Percentiles rank a stretch among this genome's conserved stretches.
phyloP scores from a whole-genome alignment of 2,329 filamentous ascomycete genomes.

The Teratosphaeria pseudoeucalypti region DNA sequence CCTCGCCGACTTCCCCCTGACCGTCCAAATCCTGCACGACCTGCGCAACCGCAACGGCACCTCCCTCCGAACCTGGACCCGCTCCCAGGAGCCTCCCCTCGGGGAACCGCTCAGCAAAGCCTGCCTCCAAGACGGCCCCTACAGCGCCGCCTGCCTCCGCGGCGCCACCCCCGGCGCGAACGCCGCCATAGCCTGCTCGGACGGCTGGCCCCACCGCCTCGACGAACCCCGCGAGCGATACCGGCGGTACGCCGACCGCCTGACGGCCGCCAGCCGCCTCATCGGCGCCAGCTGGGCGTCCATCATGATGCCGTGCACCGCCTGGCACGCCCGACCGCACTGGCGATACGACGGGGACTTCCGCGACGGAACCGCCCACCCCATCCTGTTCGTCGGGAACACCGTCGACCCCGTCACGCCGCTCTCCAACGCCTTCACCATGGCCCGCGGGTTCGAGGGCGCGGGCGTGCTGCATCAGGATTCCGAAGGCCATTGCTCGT shows the following conservation, averaged over 20 bases:
- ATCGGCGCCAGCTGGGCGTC: conserved; percentile 28
- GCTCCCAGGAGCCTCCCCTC: conserved; percentile 24
- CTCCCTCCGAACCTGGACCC: conserved; percentile 29
- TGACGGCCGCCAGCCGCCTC: conserved; percentile 22
- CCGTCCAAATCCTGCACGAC: conserved; percentile 23
- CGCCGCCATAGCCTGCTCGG: conserved; percentile 27
- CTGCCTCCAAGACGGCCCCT: conserved; percentile 20
- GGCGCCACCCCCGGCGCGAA: conserved; percentile 4
- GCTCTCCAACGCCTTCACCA: conserved; percentile 36
- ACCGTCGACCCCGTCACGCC: conserved; percentile 52
- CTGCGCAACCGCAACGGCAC: conserved; percentile 22
- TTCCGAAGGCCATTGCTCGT: conserved; percentile 21
- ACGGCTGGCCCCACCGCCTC: conserved; percentile 24
- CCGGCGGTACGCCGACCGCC: conserved; percentile 8
- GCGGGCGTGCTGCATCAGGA: conserved; percentile 34
- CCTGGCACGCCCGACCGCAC: conserved; percentile 11
- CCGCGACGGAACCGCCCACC: conserved; percentile 38
- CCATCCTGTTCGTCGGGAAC: conserved; percentile 48
- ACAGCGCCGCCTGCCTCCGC: conserved; percentile 12
- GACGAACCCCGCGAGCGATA: conserved; percentile 13
- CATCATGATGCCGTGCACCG: conserved; percentile 26
- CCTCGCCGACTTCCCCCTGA: conserved; percentile 16
- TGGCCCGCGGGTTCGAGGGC: conserved; percentile 33
- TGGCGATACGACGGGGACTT: conserved; percentile 14
- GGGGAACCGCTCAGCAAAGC: conserved; percentile 11